phyloP scores from a whole-genome alignment of 192 early-diverging fungal genomes.

The Spizellomyces punctatus region DNA sequence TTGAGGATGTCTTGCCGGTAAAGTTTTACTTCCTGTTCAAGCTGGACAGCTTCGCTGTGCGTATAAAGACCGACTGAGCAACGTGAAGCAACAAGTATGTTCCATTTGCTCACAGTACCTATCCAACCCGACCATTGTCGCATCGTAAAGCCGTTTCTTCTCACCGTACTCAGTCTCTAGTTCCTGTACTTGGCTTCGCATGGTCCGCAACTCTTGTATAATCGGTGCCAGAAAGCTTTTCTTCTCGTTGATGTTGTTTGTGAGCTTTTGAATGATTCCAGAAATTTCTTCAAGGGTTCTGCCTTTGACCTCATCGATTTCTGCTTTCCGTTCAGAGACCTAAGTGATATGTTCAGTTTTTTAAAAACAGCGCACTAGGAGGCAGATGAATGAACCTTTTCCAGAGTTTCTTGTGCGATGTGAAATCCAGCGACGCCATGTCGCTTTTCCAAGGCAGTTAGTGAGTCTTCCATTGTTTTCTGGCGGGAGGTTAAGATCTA shows the following conservation, averaged over 20 bases:
- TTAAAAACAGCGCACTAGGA: no score
- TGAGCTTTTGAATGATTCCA: constrained; percentile 52
- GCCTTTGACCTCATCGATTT: constrained; percentile 61
- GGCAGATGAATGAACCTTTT: constrained; percentile 23
- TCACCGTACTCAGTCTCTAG: constrained; percentile 56
- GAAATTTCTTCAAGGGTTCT: constrained; percentile 56
- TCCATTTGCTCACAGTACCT: constrained; percentile 30
- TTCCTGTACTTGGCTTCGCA: constrained; percentile 47
- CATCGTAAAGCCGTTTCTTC: constrained; percentile 58
- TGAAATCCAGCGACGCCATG: constrained; percentile 47
- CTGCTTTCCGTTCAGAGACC: constrained; percentile 60
- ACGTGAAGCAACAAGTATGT: background rate
- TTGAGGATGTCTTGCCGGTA: constrained; percentile 49
- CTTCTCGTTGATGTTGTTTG: constrained; percentile 55
- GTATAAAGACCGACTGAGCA: no score
- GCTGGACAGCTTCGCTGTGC: constrained; percentile 43
- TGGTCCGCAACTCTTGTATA: constrained; percentile 54
- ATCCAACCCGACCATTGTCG: constrained; percentile 56
- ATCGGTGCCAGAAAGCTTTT: constrained; percentile 55
- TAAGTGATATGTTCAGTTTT: background rate
- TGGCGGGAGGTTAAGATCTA: constrained; percentile 40
- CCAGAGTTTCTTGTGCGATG: constrained; percentile 50
- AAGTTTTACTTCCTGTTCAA: constrained; percentile 50
- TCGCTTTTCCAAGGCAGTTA: constrained; percentile 41
- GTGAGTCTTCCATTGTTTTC: constrained; percentile 26